phyloP scores from a whole-genome alignment of 805 yeast genomes.

The Candida odintsovae region DNA sequence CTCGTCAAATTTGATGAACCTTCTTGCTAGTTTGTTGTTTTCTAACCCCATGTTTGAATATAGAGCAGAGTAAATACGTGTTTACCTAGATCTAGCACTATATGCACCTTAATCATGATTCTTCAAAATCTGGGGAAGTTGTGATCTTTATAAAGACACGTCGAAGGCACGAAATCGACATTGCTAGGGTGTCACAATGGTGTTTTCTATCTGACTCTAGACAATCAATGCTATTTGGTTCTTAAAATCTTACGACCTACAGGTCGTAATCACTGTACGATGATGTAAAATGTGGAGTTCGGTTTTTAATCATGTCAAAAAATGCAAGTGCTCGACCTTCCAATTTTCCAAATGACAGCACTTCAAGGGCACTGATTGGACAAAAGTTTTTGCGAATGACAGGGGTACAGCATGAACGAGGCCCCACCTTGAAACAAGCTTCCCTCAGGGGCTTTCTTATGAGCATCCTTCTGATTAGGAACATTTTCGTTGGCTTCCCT shows the following conservation, averaged over 20 bases:
- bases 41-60: constrained; percentile 7
- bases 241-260: no score
- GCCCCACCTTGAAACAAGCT: neutral
- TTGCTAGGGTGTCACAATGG: neutral
- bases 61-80: neutral
- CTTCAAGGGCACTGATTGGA: neutral
- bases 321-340: neutral
- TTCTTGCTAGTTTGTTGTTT: constrained; percentile 29
- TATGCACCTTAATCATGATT: no score
- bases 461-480: no score
- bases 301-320: neutral
- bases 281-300: neutral
- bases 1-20: constrained; percentile 37
- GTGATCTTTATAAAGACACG: neutral
- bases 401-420: neutral
- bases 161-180: neutral
- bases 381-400: neutral
- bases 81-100: no score
- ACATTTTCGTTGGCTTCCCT: no score
- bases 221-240: no score
- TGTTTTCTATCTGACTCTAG: neutral
- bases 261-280: neutral
- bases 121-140: neutral
- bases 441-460: no score
- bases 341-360: neutral